Evolutionary conservation across 805 yeast genomes (phyloP).

Genomic region (Peterozyma xylosa): DNA sequence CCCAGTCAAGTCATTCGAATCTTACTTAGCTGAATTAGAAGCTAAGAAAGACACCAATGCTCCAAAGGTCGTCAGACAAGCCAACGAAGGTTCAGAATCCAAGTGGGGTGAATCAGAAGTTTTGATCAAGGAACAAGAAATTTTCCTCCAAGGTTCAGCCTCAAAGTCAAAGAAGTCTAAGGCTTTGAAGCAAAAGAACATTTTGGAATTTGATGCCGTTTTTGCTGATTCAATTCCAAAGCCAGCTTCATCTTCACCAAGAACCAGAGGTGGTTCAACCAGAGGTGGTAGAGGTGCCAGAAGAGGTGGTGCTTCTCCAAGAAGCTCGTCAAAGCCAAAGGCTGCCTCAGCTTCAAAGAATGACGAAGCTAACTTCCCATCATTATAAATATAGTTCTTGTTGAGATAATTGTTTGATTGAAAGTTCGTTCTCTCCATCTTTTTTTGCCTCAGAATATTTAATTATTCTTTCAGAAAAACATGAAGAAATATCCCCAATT

Average conservation of each 20-base stretch:
- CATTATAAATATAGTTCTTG: slow-evolving; percentile 30
- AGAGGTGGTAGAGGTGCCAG: slow-evolving; percentile 19
- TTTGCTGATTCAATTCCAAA: slow-evolving; percentile 52
- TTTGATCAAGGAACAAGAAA: slow-evolving; percentile 59
- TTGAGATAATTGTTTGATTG: no score
- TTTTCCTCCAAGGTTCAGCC: slow-evolving; percentile 50
- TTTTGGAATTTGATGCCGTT: slow-evolving; percentile 66
- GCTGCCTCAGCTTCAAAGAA: slow-evolving; percentile 18
- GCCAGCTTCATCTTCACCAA: slow-evolving; percentile 22
- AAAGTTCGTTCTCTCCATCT: no score
- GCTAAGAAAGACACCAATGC: slow-evolving; percentile 33
- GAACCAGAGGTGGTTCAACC: slow-evolving; percentile 18
- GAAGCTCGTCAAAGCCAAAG: slow-evolving; percentile 21
- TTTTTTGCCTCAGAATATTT: no score
- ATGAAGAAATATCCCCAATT: no score
- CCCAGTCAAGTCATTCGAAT: slow-evolving; percentile 60
- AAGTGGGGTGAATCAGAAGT: slow-evolving; percentile 48
- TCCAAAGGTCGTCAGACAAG: slow-evolving; percentile 29
- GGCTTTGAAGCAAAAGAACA: slow-evolving; percentile 74
- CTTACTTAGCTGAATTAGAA: slow-evolving; percentile 70
- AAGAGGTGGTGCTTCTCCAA: slow-evolving; percentile 23
- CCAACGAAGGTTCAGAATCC: slow-evolving; percentile 54
- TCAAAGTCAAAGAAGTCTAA: slow-evolving; percentile 65
- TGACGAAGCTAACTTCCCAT: slow-evolving; percentile 67
- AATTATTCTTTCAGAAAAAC: no score